Base-by-base conservation (phyloP, 2,329 filamentous ascomycete genomes). In the Elsinoe ampelina region DNA sequence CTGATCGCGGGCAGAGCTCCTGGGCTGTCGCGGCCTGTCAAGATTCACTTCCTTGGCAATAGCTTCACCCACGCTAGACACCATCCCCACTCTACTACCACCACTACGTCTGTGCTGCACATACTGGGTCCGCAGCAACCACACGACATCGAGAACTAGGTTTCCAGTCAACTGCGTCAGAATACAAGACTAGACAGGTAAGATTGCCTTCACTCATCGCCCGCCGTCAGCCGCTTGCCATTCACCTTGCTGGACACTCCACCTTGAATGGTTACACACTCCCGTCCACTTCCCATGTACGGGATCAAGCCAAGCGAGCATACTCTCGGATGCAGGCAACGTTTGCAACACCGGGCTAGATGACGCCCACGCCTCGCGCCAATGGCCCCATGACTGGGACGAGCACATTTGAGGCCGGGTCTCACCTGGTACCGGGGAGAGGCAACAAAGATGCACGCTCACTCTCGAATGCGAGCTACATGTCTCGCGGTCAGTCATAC, bases 401-500 rank as follows among this genome's bases (percentile, higher is more conserved):
- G 48, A 56, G 20, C 15, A 34, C 36, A 20, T 39, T 50, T 58
- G 67, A 69, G 55, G 67, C 71, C 61, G 70, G 69, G 63, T 68
- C 67, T 47, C 68, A 76, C 58, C 69, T 73, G 51, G 72, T 71
- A 57, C 73, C 77, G 54, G 69, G 72, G 39, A 68, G 71, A 30
- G 63, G 67, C 32, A 70, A 69, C 63, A 76, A 75, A 71, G 77
- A 80, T 72, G 75, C 73, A 60, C 76, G 81, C 54, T 80, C 81
- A n/a, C 70, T 77, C 47, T 82, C 81, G 41, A 74, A 76, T 57
- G 72, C 71, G 41, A 75, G 77, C 59, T 76, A 77, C 66, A 77
- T 58, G 2, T 80, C 84, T 15, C 82, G 87, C 55, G 82, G 80
- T 55, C 78, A 83, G 61, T 89, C 86, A 50, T 78, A 90, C 66